These are phyloP conservation scores for Pichia terricola DNA, from an alignment of 1,139 yeast genomes.

Conservation along the genomic window DNA sequence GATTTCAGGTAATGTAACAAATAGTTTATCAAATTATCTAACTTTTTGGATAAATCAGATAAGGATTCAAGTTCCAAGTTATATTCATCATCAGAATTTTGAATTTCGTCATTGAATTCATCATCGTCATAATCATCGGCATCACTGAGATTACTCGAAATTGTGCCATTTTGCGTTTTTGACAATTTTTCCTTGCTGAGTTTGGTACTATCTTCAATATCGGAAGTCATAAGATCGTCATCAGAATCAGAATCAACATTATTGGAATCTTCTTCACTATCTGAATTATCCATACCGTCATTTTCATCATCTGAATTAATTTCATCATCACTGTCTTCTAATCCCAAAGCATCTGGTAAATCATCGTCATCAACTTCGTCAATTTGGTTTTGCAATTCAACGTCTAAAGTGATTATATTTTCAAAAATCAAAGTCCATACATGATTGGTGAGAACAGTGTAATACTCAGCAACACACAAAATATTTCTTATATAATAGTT, in stretches of 20 bases:
- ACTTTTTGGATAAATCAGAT: conserved; percentile 49
- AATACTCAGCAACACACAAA: conserved; percentile 50
- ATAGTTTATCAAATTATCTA: conserved; percentile 56
- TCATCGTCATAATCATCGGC: conserved; percentile 28
- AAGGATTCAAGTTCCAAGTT: conserved; percentile 44
- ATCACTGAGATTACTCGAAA: not conserved
- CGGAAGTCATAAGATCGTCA: conserved; percentile 13
- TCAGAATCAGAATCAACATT: conserved; percentile 29
- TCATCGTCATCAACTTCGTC: conserved; percentile 79
- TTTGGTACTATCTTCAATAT: not conserved
- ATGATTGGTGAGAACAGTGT: conserved; percentile 62
- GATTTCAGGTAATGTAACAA: conserved; percentile 43
- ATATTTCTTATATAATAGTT: conserved; percentile 60
- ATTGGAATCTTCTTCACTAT: conserved; percentile 22
- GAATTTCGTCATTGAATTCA: conserved; percentile 21
- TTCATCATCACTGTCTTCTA: conserved; percentile 32
- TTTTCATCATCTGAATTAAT: conserved; percentile 25
- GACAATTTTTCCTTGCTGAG: not conserved
- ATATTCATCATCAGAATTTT: conserved; percentile 24
- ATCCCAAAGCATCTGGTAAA: conserved; percentile 45
- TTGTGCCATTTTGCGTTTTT: not conserved
- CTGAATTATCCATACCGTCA: conserved; percentile 26
- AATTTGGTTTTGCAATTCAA: conserved; percentile 82
- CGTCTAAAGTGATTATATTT: conserved; percentile 77
- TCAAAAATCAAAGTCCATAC: conserved; percentile 79